Base-by-base conservation (phyloP, 139 green algal genomes). In the Tetratostichococcus sp. region DNA sequence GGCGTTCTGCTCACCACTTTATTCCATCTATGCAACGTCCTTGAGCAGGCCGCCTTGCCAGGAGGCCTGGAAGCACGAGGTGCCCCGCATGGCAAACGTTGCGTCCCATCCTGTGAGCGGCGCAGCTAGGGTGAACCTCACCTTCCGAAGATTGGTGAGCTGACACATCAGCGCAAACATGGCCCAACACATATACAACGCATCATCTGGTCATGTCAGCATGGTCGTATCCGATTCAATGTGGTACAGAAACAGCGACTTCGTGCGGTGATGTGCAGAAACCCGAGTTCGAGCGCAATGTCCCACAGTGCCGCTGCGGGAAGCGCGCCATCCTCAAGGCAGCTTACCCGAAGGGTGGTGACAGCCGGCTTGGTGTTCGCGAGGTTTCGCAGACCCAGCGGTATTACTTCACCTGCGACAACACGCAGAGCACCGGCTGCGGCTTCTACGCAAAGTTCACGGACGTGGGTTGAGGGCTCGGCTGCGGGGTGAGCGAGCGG, bases 91-190 rank as follows among this genome's bases (percentile, higher is more conserved):
- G 31, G 67, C 68, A 43, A 39, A 35, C 1, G 58, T 76, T 1
- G 26, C 21, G 25, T 67, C 1, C 0, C 81, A 86, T 30, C 35
- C 67, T 19, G 33, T 69, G 28, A 66, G n/a, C 43, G 81, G 81
- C 33, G 28, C 31, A 1, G 59, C 67, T 30, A 74, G 77, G 39
- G 76, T 79, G 67, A 86, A 86, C 77, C 74, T 86, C 16, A 86
- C 81, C 6, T 83, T 83, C 42, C 71, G 81, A 1, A 35, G 65
- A 4, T 67, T 75, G 26, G n/a, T n/a, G n/a, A 83, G 81, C 39
- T 77, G 71, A 30, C 31, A 73, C 31, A 77, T 62, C 71, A 65
- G 30, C 25, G 70, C 28, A 0, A 62, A 50, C 39, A 11, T 50
- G 39, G 8, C 39, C 6, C 39, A 50, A 50, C n/a, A n/a, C n/a